Evolutionary conservation across 306 rosid genomes (phyloP), one percentile per base, ranked within the genome.

Genomic region (Cyamopsis tetragonoloba): DNA sequence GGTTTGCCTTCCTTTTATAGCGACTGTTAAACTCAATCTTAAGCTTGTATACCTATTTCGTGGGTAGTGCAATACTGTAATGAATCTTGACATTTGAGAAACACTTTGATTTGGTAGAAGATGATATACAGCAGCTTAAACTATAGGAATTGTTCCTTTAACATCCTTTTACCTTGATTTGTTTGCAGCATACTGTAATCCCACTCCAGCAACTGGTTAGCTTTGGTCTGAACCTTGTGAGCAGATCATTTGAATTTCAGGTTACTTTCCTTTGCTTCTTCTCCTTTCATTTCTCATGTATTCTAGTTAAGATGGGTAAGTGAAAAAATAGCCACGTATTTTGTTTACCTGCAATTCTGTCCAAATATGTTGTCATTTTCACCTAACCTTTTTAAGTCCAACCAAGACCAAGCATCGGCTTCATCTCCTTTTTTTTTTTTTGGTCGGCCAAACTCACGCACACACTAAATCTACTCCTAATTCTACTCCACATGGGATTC

Each of bases 221-320:
- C 87, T 89, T 92, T 82, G 96, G 85, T 77, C 83, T 89, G 60
- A 92, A 89, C 79, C 96, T 89, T 72, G 89, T 92, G 70, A 89
- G 96, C 91, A 78, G 93, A 57, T 83, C 98, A 62, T 89, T 89
- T 61, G 96, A 92, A 71, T 92, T 92, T 75, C 98, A 92, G 98
- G 98, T 85, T 61, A 65, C 28, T 60, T 32, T 6, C 38, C 13
- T 54, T 43, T 58, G 18, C 67, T 9, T 28, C 53, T 57, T 57
- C 27, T 28, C 62, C 63, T 44, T 18, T 60, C 34, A 14, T 73
- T 14, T 38, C 44, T 35, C 20, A n/a, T 60, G n/a, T 46, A 10
- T 26, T 34, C 2, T 9, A 48, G 32, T 42, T 65, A 41, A 42
- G 20, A 64, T 34, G 68, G 61, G 14, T 42, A 23, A 28, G 46